Evolutionary conservation across 139 green algal genomes (phyloP).

Genomic region (Dunaliella sp.): DNA sequence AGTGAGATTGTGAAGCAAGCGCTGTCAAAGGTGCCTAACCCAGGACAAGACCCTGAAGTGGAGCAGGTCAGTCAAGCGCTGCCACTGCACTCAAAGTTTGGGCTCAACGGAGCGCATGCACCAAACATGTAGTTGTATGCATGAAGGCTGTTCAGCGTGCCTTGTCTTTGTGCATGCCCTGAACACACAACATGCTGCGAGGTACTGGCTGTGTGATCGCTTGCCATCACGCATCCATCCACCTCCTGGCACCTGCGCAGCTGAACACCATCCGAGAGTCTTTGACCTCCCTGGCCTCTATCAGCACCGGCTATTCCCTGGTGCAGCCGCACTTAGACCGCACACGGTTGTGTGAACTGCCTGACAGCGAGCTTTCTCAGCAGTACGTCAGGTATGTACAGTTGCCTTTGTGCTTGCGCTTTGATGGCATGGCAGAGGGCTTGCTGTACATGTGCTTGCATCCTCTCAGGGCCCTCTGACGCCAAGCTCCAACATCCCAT

Average conservation of each 20-base stretch:
- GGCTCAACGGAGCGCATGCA: no score
- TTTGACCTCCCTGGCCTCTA: conserved; percentile 52
- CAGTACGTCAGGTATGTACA: conserved; percentile 48
- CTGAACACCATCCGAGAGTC: conserved; percentile 66
- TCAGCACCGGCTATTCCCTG: conserved; percentile 72
- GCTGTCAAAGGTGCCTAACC: conserved; percentile 76
- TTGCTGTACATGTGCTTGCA: no score
- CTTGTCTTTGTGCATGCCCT: neutral
- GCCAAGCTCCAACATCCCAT: no score
- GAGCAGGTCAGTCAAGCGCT: conserved; percentile 23
- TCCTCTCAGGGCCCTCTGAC: no score
- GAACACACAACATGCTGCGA: no score
- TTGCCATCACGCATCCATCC: neutral
- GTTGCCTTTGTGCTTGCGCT: no score
- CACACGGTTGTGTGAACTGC: conserved; percentile 77
- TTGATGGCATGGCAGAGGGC: no score
- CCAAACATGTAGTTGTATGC: no score
- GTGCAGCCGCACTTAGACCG: conserved; percentile 88
- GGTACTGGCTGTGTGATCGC: no score
- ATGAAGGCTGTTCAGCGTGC: no score
- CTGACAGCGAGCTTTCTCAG: conserved; percentile 52
- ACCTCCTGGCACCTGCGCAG: neutral
- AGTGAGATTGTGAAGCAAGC: conserved; percentile 65
- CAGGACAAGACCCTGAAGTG: conserved; percentile 7
- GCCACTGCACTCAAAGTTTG: no score